phyloP scores from a whole-genome alignment of 2,329 filamentous ascomycete genomes.

The Ophiostoma perfectum region DNA sequence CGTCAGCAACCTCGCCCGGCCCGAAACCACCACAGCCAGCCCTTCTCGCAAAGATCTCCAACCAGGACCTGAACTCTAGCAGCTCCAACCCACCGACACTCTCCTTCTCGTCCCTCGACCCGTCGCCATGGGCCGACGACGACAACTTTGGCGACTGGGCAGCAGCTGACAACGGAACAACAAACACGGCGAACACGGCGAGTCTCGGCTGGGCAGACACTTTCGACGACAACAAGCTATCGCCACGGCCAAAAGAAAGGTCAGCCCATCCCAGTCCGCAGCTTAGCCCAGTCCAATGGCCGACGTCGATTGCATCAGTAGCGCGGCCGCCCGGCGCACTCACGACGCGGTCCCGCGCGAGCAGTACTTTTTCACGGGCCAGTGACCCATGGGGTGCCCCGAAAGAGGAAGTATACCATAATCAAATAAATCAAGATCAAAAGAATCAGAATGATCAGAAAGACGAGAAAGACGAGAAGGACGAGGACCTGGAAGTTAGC shows the following conservation, averaged over 20 bases:
- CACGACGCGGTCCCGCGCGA: slow-evolving; percentile 1
- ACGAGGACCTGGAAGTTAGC: neutral
- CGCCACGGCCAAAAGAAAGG: slow-evolving; percentile 33
- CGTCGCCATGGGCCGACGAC: slow-evolving; percentile 41
- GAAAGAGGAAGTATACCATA: neutral
- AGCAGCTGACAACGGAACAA: slow-evolving; percentile 25
- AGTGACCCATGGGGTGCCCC: neutral
- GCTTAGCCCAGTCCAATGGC: slow-evolving; percentile 39
- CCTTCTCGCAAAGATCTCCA: slow-evolving; percentile 32
- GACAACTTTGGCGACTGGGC: slow-evolving; percentile 40
- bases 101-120: slow-evolving; percentile 24
- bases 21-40: slow-evolving; percentile 41
- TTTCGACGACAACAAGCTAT: slow-evolving; percentile 28
- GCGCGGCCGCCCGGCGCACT: slow-evolving; percentile 15
- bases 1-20: slow-evolving; percentile 21
- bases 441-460: neutral
- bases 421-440: too few species aligned
- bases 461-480: neutral
- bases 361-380: neutral
- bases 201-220: neutral
- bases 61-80: slow-evolving; percentile 19
- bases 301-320: slow-evolving; percentile 23
- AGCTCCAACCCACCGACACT: slow-evolving; percentile 30
- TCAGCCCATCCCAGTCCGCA: slow-evolving; percentile 19
- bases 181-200: too few species aligned